These are phyloP conservation scores for Fusarium beomiforme DNA, from an alignment of 2,329 filamentous ascomycete genomes.

Conservation along the genomic window DNA sequence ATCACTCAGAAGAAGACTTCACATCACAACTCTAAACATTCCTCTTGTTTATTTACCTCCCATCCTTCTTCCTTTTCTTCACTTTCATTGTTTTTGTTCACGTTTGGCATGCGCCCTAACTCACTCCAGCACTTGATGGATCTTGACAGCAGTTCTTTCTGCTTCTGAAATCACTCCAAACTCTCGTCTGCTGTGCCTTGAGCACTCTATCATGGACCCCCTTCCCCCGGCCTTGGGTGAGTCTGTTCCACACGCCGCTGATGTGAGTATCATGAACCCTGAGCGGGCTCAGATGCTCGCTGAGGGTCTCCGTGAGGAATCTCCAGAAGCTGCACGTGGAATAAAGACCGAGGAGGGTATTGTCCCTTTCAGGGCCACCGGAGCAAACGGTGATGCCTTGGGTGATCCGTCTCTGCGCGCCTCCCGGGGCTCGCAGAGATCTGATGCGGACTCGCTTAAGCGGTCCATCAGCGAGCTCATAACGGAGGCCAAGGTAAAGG, in stretches of 20 bases:
- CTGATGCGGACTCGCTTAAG: conserved; percentile 5
- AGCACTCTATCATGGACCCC: no score
- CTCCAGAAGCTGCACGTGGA: background rate
- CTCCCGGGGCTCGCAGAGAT: background rate
- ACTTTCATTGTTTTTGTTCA: background rate
- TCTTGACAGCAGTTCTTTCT: background rate
- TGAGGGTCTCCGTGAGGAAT: conserved; percentile 20
- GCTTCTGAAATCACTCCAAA: background rate
- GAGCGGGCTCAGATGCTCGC: conserved; percentile 41
- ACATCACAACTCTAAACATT: background rate
- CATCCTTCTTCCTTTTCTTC: background rate
- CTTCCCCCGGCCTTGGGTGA: background rate
- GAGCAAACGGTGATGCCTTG: conserved; percentile 29
- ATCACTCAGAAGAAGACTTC: background rate
- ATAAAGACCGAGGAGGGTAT: conserved; percentile 15
- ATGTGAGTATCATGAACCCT: conserved; percentile 41
- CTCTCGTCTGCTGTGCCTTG: background rate
- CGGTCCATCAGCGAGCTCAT: conserved; percentile 7
- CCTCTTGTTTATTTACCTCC: background rate
- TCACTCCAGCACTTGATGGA: background rate
- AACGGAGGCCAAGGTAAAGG: background rate
- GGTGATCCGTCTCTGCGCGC: conserved; percentile 27
- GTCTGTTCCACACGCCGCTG: background rate
- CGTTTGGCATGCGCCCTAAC: background rate
- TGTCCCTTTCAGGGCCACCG: conserved; percentile 7